These are phyloP conservation scores for Eucalyptus pauciflora DNA, from an alignment of 345 rosid genomes.

Conservation along the genomic window DNA sequence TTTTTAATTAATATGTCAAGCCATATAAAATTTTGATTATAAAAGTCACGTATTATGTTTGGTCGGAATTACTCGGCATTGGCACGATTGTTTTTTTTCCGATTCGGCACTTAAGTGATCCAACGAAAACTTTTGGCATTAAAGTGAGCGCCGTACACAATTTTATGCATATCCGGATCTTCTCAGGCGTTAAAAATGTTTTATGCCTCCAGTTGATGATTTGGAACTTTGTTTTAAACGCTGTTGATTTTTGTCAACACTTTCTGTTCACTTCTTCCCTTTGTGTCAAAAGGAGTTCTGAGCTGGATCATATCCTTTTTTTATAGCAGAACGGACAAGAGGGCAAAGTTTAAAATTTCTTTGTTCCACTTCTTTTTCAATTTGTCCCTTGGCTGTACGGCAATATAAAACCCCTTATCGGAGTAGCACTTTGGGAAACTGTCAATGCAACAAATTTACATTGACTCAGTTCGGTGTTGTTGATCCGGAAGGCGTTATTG, in stretches of 20 bases:
- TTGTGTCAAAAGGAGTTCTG: background rate
- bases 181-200: background rate
- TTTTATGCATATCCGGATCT: background rate
- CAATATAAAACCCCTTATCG: background rate
- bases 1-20: too few species aligned
- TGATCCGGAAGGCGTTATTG: background rate
- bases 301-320: background rate
- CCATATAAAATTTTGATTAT: too few species aligned
- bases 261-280: background rate
- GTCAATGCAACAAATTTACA: background rate
- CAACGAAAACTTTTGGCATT: too few species aligned
- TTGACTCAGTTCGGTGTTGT: background rate
- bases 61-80: too few species aligned
- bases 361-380: background rate
- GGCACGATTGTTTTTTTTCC: too few species aligned
- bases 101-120: accelerated
- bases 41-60: too few species aligned
- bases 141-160: accelerated
- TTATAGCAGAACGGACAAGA: background rate
- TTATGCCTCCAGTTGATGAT: background rate
- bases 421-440: background rate
- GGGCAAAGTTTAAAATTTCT: background rate
- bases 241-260: background rate
- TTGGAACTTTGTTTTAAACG: background rate
- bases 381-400: background rate